Evolutionary conservation across 345 rosid species (phyloP), one percentile per base, ranked within the genome.

Genomic region (Eucalyptus albens): DNA sequence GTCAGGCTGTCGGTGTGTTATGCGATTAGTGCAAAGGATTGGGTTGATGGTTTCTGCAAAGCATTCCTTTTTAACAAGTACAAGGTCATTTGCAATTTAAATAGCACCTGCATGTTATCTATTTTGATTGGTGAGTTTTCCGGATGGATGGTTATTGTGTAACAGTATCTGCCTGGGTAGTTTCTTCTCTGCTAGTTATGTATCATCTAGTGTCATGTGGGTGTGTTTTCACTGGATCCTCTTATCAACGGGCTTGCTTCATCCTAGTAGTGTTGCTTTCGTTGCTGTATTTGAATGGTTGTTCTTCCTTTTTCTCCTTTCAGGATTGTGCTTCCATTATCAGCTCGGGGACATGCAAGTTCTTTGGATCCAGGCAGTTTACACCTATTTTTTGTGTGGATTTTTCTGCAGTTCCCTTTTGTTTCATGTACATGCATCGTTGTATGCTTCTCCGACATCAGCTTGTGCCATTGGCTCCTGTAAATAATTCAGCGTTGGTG

Each of bases 381-480:
- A 87, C 91, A 29, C 98, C 99, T 1, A 80, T 92, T 90, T 94
- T 98, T 92, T 92, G 93, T 44, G 92, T 94, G 90, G 97, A 96
- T 90, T 98, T 95, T 92, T 77, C 96, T 87, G 97, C 94, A 40
- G 60, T 96, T 91, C 98, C 98, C 77, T 86, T 69, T 37, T 96
- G 94, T 92, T 98, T 98, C 91, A 86, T 92, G 92, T 80, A 82
- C 86, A 92, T 98, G 93, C 97, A 97, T 89, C 50, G 56, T 17
- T 81, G 92, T 60, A 88, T 90, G 87, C 88, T 88, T 89, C 86
- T 93, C 88, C 92, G 90, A 49, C n/a, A 90, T 56, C 90, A 88
- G 56, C 87, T 87, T 65, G 87, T 93, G 88, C 92, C 94, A 33
- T 86, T 87, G 87, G 91, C 89, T 88, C 94, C 88, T 90, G 95